These are phyloP conservation scores for Cystobasidium slooffiae DNA, from an alignment of 1,284 basidiomycete genomes.

Conservation along the genomic window DNA sequence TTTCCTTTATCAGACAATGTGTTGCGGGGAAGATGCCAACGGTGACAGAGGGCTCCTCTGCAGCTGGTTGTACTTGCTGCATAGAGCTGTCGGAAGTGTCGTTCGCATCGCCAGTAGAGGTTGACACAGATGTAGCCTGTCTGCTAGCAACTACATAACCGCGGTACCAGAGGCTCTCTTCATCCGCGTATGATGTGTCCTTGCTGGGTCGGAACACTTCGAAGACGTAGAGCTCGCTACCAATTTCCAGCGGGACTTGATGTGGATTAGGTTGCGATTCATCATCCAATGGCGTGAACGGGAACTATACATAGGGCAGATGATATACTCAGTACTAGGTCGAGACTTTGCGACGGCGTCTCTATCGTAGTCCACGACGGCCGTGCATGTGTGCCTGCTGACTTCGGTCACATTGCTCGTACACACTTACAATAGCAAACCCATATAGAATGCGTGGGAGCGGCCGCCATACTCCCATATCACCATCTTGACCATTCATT, in stretches of 20 bases:
- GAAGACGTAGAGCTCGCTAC: conserved; percentile 95
- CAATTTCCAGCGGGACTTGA: conserved; percentile 64
- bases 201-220: conserved; percentile 60
- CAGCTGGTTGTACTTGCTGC: conserved; percentile 48
- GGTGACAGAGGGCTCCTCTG: conserved; percentile 68
- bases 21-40: conserved; percentile 95
- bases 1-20: conserved; percentile 85
- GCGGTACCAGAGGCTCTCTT: conserved; percentile 55
- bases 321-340: not conserved
- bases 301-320: conserved; percentile 1
- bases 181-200: conserved; percentile 21
- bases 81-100: conserved; percentile 56
- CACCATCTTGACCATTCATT: conserved; percentile 20
- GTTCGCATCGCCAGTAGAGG: conserved; percentile 47
- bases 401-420: not conserved
- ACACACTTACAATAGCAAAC: conserved; percentile 38
- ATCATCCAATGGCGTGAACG: conserved; percentile 24
- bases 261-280: conserved; percentile 4
- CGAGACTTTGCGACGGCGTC: not conserved
- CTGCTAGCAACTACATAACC: conserved; percentile 82
- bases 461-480: conserved; percentile 25
- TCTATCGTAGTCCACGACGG: not conserved
- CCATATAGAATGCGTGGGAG: conserved; percentile 42
- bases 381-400: not conserved
- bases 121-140: conserved; percentile 65